These are phyloP conservation scores for Rhodotorula sp. DNA, from an alignment of 1,284 basidiomycete genomes.

Conservation along the genomic window DNA sequence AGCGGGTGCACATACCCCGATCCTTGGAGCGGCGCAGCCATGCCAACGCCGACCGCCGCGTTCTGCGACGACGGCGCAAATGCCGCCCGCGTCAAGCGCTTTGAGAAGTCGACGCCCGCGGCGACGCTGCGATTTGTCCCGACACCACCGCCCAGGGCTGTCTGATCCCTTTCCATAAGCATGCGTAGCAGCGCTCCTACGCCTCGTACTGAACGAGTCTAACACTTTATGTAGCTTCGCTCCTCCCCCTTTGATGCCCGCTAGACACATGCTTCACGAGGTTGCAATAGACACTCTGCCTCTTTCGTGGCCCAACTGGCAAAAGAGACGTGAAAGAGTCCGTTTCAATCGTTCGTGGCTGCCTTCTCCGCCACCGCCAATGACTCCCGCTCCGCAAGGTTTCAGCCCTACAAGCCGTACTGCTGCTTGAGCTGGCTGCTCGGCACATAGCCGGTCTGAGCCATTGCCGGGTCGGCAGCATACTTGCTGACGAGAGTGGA, in stretches of 20 bases:
- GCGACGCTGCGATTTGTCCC: neutral
- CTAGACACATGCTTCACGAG: too few relatives aligned
- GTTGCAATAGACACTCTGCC: too few relatives aligned
- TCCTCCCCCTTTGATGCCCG: too few relatives aligned
- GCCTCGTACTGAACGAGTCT: too few relatives aligned
- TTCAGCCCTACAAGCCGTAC: neutral
- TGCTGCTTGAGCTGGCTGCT: conserved; percentile 8
- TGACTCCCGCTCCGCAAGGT: too few relatives aligned
- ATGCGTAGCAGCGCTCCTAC: too few relatives aligned
- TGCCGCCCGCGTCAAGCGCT: neutral
- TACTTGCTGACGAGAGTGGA: conserved; percentile 1
- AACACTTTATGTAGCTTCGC: too few relatives aligned
- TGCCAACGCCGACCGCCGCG: conserved; percentile 11
- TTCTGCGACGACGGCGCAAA: conserved; percentile 5
- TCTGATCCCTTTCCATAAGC: too few relatives aligned
- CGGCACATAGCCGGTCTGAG: conserved; percentile 4
- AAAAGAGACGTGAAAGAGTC: too few relatives aligned
- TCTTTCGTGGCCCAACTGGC: too few relatives aligned
- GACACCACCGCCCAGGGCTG: conserved; percentile 1
- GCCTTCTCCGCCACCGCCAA: too few relatives aligned
- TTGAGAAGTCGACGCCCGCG: neutral
- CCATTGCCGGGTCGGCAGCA: neutral
- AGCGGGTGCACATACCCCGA: conserved; percentile 73
- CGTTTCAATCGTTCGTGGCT: too few relatives aligned
- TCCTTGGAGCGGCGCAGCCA: conserved; percentile 60